phyloP scores from a whole-genome alignment of 768 basidiomycete species.

The Lentinus brumalis region DNA sequence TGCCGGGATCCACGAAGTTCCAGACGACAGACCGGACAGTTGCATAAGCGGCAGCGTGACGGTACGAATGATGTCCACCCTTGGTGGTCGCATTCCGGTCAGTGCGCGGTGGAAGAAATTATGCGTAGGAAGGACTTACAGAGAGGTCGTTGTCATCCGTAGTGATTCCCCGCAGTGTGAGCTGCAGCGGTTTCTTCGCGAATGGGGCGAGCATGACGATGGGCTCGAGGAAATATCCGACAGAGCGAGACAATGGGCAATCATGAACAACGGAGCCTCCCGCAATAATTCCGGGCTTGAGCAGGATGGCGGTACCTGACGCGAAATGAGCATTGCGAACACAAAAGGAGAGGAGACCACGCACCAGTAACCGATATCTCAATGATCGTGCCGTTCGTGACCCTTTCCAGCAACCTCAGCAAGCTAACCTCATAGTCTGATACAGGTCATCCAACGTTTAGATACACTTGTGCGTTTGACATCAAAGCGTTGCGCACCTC shows the following conservation, averaged over 20 bases:
- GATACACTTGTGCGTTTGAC: neutral
- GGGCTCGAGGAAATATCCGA: constrained; percentile 95
- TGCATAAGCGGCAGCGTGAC: constrained; percentile 91
- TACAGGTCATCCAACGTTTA: neutral
- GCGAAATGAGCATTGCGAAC: neutral
- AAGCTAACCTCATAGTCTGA: constrained; percentile 92
- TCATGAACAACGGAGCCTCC: constrained; percentile 85
- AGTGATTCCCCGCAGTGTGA: constrained; percentile 88
- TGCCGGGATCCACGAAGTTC: constrained; percentile 92
- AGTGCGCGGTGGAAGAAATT: neutral
- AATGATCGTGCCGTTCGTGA: constrained; percentile 91
- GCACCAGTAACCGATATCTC: constrained; percentile 95
- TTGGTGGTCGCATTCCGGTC: too few species aligned
- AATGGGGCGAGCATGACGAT: constrained; percentile 91
- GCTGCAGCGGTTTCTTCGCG: constrained; percentile 79
- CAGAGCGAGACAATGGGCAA: constrained; percentile 83
- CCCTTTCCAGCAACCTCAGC: constrained; percentile 82
- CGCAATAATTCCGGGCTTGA: constrained; percentile 90
- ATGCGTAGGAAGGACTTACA: constrained; percentile 43
- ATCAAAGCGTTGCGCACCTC: constrained; percentile 51
- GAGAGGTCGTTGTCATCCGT: constrained; percentile 92
- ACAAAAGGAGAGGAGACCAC: constrained; percentile 17
- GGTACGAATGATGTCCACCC: constrained; percentile 89
- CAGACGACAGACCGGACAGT: constrained; percentile 84
- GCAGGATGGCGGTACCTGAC: constrained; percentile 84